Conservation (phyloP, 1,139 yeast species). For the Pichia sp. region DNA sequence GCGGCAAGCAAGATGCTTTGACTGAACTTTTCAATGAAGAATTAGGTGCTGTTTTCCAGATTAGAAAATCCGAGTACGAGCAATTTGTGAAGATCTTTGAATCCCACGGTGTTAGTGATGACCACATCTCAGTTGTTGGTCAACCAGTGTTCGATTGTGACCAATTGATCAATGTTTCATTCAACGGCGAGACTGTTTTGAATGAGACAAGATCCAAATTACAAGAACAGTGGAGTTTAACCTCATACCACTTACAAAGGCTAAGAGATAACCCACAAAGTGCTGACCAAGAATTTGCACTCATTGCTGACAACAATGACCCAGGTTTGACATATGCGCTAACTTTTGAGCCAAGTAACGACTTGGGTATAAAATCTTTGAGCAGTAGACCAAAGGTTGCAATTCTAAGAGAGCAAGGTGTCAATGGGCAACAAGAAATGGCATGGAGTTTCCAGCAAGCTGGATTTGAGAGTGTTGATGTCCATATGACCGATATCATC, state of each 20-base stretch:
- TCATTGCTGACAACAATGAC: constrained; percentile 72
- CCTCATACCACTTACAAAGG: constrained; percentile 86
- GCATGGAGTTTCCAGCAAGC: constrained; percentile 96
- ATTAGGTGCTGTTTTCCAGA: constrained; percentile 94
- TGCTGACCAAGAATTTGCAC: constrained; percentile 78
- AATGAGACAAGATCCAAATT: constrained; percentile 60
- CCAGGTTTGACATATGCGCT: constrained; percentile 87
- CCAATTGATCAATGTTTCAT: constrained; percentile 49
- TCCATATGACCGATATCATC: constrained; percentile 92
- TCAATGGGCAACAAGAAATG: constrained; percentile 97
- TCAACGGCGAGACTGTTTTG: constrained; percentile 46
- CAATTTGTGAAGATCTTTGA: constrained; percentile 53
- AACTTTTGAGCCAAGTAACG: constrained; percentile 57
- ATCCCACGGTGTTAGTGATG: constrained; percentile 54
- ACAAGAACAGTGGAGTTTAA: constrained; percentile 82
- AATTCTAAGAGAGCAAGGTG: constrained; percentile 97
- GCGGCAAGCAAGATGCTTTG: constrained; percentile 35
- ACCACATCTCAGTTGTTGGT: constrained; percentile 61
- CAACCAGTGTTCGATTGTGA: constrained; percentile 48
- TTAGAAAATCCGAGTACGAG: constrained; percentile 48
- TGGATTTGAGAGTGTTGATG: constrained; percentile 89
- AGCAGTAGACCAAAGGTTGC: constrained; percentile 77
- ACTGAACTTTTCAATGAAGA: constrained; percentile 84
- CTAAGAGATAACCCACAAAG: constrained; percentile 91
- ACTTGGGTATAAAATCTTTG: constrained; percentile 33